phyloP scores from a whole-genome alignment of 2,329 filamentous ascomycete species.

The Neonectria hederae region DNA sequence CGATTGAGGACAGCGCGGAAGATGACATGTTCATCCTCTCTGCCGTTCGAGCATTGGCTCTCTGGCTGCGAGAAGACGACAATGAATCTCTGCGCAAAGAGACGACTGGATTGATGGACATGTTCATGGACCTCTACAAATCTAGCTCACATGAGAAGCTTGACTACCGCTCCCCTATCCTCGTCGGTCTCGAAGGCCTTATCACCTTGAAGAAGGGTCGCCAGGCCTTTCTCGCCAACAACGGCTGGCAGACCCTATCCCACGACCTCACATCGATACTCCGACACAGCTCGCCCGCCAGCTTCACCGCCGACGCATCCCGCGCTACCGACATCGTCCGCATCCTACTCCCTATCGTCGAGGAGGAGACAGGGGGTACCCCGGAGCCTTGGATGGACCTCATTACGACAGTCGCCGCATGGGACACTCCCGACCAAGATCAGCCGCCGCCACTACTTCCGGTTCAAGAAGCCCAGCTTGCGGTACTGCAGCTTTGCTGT shows the following conservation, averaged over 20 bases:
- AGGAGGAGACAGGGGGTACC: constrained; percentile 55
- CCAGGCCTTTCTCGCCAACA: constrained; percentile 58
- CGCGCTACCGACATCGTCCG: constrained; percentile 66
- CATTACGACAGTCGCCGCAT: constrained; percentile 61
- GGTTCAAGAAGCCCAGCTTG: constrained; percentile 61
- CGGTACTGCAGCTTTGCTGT: constrained; percentile 64
- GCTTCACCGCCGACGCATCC: constrained; percentile 46
- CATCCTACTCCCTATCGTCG: constrained; percentile 62
- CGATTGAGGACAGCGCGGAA: constrained; percentile 56
- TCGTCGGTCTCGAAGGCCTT: constrained; percentile 69
- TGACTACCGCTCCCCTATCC: constrained; percentile 66
- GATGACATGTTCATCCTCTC: constrained; percentile 69
- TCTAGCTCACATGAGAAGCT: constrained; percentile 47
- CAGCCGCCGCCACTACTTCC: constrained; percentile 15
- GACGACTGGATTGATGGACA: constrained; percentile 67
- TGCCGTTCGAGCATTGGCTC: constrained; percentile 64
- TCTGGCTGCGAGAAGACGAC: constrained; percentile 77
- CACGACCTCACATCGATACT: constrained; percentile 60
- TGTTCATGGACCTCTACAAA: constrained; percentile 71
- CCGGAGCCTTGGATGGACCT: constrained; percentile 67
- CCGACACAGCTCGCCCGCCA: constrained; percentile 39
- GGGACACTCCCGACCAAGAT: constrained; percentile 51
- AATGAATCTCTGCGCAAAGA: constrained; percentile 66
- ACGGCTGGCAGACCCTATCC: constrained; percentile 64
- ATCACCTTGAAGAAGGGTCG: constrained; percentile 59